Base-by-base conservation (phyloP, 768 basidiomycete species). In the Pisolithus tinctorius region DNA sequence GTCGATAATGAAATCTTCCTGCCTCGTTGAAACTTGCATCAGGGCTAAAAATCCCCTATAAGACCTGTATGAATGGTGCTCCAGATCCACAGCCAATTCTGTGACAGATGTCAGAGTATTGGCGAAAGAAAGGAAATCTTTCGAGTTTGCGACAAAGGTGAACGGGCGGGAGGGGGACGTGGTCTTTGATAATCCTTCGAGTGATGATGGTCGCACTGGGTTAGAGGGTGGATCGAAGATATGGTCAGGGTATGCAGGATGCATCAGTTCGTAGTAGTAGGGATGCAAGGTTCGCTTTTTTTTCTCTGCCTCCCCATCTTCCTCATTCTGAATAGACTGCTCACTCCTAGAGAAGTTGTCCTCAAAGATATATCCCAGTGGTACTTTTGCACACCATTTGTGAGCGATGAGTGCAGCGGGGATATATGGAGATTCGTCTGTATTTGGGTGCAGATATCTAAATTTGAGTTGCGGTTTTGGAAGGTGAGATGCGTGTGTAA, bases 81-180 rank as follows among this genome's bases (percentile, higher is more conserved):
- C 95, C 27, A 99, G 72, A 69, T 99, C 96, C 25, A 99, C 77
- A 0, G 96, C 95, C 48, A 98, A 82, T 66, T 95, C 93, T 25
- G 69, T 69, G n/a, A 75, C 77, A 5, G 65, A 62, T 26, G 78
- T 77, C n/a, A 98, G 75, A 51, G 79, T 76, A 11, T 75, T 76
- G 4, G 94, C 72, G 80, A 96, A 83, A 30, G 60, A 63, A 11
- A 77, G 66, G 40, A 96, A 74, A 5, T 73, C 71, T 16, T 72
- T 69, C 0, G 72, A 60, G 10, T 82, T 84, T 6, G 81, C 76
- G 3, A 97, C 76, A 75, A 83, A 93, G 16, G 76, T 79, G 58
- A 88, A 83, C 11, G 85, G 78, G 0, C 54, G 53, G 38, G 53
- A 48, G 5, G 38, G 30, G 9, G 43, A 5, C 25, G 34, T 23